A percentile compares a stretch with the other conserved stretches of the same genome.
phyloP scores from a whole-genome alignment of 2,329 filamentous ascomycete species.

The Diaporthe eres region DNA sequence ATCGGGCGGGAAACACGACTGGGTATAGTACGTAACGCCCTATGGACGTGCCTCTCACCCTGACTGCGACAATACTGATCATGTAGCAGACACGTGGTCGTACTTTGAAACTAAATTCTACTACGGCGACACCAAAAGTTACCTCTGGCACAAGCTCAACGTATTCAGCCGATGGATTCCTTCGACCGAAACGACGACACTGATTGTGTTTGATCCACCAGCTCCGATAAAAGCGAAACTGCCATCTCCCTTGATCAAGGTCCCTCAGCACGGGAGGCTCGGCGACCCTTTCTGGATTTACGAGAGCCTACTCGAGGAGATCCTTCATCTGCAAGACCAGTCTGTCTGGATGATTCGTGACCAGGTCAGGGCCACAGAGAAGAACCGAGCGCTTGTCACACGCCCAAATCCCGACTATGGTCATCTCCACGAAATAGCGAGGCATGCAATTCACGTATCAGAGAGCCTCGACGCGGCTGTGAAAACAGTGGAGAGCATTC shows the following conservation, averaged over 20 bases:
- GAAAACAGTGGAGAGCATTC: constrained; percentile 4
- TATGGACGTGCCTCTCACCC: neutral
- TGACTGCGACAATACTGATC: neutral
- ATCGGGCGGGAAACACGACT: neutral
- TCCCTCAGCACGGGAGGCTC: neutral
- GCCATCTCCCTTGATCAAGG: neutral
- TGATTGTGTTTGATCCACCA: neutral
- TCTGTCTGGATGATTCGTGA: constrained; percentile 58
- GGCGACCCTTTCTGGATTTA: constrained; percentile 51
- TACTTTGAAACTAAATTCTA: constrained; percentile 25
- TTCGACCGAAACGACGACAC: constrained; percentile 45
- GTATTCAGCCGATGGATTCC: neutral
- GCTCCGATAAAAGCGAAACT: neutral
- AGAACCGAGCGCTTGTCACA: neutral
- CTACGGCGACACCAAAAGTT: neutral
- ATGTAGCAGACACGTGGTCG: neutral
- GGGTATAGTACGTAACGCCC: neutral
- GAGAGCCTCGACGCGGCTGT: constrained; percentile 57
- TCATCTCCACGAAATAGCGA: constrained; percentile 56
- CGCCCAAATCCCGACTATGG: constrained; percentile 50
- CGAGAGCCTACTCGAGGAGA: constrained; percentile 47
- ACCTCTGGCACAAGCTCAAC: constrained; percentile 8
- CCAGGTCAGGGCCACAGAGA: constrained; percentile 52
- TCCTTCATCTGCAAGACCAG: constrained; percentile 51
- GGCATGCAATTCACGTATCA: constrained; percentile 60